phyloP scores from a whole-genome alignment of 306 rosid genomes.

The Luffa aegyptiaca region DNA sequence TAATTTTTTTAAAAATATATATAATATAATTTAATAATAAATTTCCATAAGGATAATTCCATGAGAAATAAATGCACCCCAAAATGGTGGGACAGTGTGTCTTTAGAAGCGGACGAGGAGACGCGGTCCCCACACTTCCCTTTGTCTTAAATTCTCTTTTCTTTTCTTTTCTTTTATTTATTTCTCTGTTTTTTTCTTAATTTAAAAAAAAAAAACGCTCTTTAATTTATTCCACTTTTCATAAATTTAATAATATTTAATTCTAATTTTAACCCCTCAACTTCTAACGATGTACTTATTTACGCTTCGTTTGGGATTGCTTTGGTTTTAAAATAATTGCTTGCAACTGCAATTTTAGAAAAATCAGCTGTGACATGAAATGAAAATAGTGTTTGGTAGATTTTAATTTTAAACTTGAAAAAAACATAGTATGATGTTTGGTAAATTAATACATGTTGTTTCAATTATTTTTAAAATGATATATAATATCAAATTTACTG shows the following conservation, averaged over 20 bases:
- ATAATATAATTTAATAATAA: not conserved
- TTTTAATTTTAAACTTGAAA: no score
- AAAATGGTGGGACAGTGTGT: not conserved
- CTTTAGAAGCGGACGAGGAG: slow-evolving; percentile 1
- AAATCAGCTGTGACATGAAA: no score
- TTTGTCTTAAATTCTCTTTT: not conserved
- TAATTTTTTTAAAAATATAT: not conserved
- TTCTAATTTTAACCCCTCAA: not conserved
- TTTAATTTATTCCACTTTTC: not conserved
- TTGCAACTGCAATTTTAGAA: no score
- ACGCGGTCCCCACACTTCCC: not conserved
- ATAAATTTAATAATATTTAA: not conserved
- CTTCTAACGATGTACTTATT: no score
- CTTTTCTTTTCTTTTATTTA: not conserved
- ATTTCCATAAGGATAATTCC: not conserved
- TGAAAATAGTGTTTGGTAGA: no score
- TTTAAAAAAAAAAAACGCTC: not conserved
- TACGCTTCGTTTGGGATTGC: no score
- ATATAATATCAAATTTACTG: no score
- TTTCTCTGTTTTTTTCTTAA: not conserved
- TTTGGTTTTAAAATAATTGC: no score
- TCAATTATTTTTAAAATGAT: no score
- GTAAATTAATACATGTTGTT: no score
- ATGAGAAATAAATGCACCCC: not conserved
- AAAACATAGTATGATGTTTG: no score